phyloP scores from a whole-genome alignment of 306 rosid genomes.

The Astragalus membranaceus region DNA sequence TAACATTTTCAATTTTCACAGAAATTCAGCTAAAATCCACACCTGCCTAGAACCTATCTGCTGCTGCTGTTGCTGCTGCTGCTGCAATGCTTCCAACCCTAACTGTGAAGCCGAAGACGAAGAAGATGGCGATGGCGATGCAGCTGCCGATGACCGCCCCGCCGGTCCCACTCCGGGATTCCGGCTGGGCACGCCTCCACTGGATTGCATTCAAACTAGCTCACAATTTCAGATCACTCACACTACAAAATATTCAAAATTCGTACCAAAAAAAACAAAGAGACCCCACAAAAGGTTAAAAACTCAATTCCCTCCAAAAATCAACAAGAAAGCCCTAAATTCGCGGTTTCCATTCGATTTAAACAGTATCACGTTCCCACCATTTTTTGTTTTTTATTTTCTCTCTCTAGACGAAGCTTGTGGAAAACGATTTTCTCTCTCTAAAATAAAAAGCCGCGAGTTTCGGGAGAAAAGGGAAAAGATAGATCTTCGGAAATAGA shows the following conservation, averaged over 20 bases:
- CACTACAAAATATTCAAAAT: background rate
- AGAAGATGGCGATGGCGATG: constrained; percentile 87
- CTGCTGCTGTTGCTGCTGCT: constrained; percentile 67
- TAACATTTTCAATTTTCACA: constrained; percentile 15
- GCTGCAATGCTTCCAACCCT: constrained; percentile 77
- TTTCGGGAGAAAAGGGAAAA: constrained; percentile 21
- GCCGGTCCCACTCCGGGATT: constrained; percentile 63
- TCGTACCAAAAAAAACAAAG: background rate
- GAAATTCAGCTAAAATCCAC: constrained; percentile 26
- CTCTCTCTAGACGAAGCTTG: constrained; percentile 12
- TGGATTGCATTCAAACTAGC: constrained; percentile 74
- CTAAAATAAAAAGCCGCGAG: constrained; percentile 36
- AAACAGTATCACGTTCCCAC: constrained; percentile 16
- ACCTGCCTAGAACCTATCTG: constrained; percentile 92
- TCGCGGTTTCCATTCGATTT: constrained; percentile 36
- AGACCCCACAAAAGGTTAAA: constrained; percentile 26
- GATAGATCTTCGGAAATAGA: constrained; percentile 34
- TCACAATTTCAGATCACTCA: constrained; percentile 34
- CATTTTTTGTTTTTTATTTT: background rate
- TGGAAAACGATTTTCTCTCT: constrained; percentile 32
- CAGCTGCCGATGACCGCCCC: constrained; percentile 81
- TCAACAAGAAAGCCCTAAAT: constrained; percentile 23
- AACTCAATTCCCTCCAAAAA: constrained; percentile 40
- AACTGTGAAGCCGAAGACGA: constrained; percentile 91
- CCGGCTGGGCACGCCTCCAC: constrained; percentile 81